Percentiles rank a stretch among this genome's conserved stretches.
Conservation (phyloP, 1,139 yeast species). For the Geotrichum carabidarum region DNA sequence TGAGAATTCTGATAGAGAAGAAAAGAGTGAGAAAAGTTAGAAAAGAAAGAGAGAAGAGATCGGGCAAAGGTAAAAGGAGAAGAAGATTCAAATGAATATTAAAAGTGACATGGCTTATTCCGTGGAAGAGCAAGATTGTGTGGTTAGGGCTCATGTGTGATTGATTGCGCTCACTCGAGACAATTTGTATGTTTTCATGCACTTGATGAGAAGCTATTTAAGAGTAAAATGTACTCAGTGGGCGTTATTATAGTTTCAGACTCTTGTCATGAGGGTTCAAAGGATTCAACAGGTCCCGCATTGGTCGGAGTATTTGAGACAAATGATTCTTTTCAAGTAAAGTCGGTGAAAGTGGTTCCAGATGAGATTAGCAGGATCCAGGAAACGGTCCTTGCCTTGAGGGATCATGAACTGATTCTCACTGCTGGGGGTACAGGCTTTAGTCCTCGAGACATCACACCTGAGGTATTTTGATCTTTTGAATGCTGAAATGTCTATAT, state of each 20-base stretch:
- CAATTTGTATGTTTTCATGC: too few species aligned
- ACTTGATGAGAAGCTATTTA: too few species aligned
- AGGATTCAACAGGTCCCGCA: slow-evolving; percentile 33
- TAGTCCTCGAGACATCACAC: slow-evolving; percentile 43
- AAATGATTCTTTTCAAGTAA: slow-evolving; percentile 18
- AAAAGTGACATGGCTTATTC: not conserved
- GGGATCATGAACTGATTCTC: slow-evolving; percentile 32
- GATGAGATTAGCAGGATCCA: slow-evolving; percentile 38
- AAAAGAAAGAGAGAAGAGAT: not conserved
- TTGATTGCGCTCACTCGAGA: too few species aligned
- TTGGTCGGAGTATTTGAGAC: slow-evolving; percentile 16
- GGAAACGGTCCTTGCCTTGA: slow-evolving; percentile 28
- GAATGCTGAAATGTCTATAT: not conserved
- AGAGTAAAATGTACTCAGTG: slow-evolving; percentile 22
- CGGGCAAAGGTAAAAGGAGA: not conserved
- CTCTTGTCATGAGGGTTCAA: slow-evolving; percentile 34
- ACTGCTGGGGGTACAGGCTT: slow-evolving; percentile 53
- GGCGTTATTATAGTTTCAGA: slow-evolving; percentile 41
- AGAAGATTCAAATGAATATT: not conserved
- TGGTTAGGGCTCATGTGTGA: too few species aligned
- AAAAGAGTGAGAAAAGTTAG: not conserved
- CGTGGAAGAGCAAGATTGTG: too few species aligned
- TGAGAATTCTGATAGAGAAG: not conserved
- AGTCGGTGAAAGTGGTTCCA: slow-evolving; percentile 28
- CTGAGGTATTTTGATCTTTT: slow-evolving; percentile 33